A percentile compares a stretch with the other conserved stretches of the same genome.
Conservation (phyloP, 2,329 filamentous ascomycete genomes). For the Metarhizium anisopliae region DNA sequence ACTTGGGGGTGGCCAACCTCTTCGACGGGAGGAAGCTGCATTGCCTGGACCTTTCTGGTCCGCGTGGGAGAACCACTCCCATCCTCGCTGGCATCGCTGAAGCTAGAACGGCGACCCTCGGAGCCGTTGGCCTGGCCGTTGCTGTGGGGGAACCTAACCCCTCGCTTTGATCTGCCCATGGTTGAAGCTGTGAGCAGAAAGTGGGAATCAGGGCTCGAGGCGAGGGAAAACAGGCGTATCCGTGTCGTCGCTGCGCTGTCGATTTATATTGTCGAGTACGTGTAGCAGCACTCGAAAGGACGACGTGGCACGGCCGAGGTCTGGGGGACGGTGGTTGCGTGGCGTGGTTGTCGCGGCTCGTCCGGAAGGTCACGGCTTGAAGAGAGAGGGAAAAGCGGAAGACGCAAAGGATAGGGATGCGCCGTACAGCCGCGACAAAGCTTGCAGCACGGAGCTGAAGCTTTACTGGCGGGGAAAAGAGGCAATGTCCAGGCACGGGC, state of each 20-base stretch:
- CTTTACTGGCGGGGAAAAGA: neutral
- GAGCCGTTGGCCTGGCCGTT: slow-evolving; percentile 32
- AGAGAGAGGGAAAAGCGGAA: neutral
- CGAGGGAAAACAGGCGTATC: neutral
- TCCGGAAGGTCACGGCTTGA: neutral
- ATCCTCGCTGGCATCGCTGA: slow-evolving; percentile 60
- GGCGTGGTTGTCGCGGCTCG: neutral
- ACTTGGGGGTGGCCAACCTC: slow-evolving; percentile 20
- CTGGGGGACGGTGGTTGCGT: neutral
- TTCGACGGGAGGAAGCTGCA: slow-evolving; percentile 23
- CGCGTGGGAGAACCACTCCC: slow-evolving; percentile 27
- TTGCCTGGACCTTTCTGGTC: slow-evolving; percentile 16
- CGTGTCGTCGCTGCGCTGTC: neutral
- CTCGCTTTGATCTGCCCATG: slow-evolving; percentile 35
- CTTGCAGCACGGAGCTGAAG: neutral
- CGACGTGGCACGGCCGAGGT: neutral
- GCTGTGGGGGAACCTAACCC: slow-evolving; percentile 44
- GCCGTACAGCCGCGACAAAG: neutral
- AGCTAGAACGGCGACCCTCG: slow-evolving; percentile 57
- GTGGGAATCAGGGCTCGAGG: too few species aligned
- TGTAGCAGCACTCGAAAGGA: neutral
- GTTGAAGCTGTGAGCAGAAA: neutral
- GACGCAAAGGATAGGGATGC: neutral
- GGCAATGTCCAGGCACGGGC: neutral
- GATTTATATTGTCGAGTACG: neutral